Percentiles rank a stretch among this genome's conserved stretches.
Evolutionary conservation across 2,329 filamentous ascomycete genomes (phyloP).

Genomic region (Volutella citrinella): DNA sequence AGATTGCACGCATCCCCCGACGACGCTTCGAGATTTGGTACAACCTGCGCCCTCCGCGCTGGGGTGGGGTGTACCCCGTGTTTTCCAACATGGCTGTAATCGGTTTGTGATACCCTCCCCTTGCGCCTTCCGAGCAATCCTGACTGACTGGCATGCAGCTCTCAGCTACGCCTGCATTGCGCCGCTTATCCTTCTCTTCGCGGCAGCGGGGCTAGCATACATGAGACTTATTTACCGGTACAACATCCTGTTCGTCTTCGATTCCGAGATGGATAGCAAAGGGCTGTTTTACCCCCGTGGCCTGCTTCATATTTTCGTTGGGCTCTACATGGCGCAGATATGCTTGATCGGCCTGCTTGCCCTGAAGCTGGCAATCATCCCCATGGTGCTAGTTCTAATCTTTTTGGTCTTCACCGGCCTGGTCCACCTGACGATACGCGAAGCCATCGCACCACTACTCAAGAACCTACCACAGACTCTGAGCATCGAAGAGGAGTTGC

Average conservation of each 20-base stretch:
- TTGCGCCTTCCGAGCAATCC: accelerated
- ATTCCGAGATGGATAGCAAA: constrained; percentile 80
- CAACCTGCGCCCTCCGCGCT: constrained; percentile 68
- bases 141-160: constrained; percentile 42
- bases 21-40: constrained; percentile 79
- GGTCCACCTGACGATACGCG: constrained; percentile 71
- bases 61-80: constrained; percentile 79
- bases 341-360: constrained; percentile 84
- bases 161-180: constrained; percentile 86
- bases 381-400: constrained; percentile 71
- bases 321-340: constrained; percentile 77
- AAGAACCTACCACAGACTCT: constrained; percentile 77
- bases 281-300: constrained; percentile 86
- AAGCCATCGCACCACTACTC: constrained; percentile 72
- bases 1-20: constrained; percentile 73
- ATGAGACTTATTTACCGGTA: constrained; percentile 90
- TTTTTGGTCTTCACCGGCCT: constrained; percentile 73
- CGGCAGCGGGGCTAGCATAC: constrained; percentile 70
- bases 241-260: constrained; percentile 84
- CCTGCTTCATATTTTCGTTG: constrained; percentile 79
- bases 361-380: constrained; percentile 63
- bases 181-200: constrained; percentile 80
- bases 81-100: constrained; percentile 81
- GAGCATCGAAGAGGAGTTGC: constrained; percentile 50
- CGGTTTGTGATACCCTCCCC: constrained; percentile 47